Base-by-base conservation (phyloP, 2,329 filamentous ascomycete genomes). In the Cladosporium velox region DNA sequence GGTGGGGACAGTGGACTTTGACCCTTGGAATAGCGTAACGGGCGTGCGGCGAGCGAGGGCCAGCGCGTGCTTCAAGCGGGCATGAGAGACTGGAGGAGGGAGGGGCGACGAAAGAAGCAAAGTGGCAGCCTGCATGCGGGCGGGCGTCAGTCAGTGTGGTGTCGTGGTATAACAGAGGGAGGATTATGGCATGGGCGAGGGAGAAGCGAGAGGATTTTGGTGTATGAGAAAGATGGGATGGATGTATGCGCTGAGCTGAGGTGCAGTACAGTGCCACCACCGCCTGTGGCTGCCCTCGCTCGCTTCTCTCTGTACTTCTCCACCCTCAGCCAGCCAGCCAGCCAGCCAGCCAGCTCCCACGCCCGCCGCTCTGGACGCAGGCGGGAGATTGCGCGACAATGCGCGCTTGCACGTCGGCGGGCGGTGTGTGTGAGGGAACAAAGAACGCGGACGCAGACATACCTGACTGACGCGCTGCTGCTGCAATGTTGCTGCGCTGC, bases 1-100 rank as follows among this genome's bases (percentile, higher is more conserved):
- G 49, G 49, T 63, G 60, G 47, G 60, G 47, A 55, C 30, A 18
- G 47, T 35, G 34, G 60, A 21, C 32, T 44, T 14, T 44, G 61
- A 64, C 61, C 61, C 51, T 64, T 57, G 34, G 61, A 38, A 64
- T 57, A 57, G 61, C 51, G 61, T 28, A 64, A 64, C 61, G 61
- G 60, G 60, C 44, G 51, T 12, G 51, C 49, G 28, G n/a, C 30
- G 59, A 52, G 59, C 41, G 28, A 62, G 59, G 59, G 47, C 38
- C 34, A 38, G 60, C 5, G n/a, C 35, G 34, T 64, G 61, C 51
- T 54, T 63, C 51, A 64, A 64, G 61, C 61, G 49, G 51, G 35
- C 60, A 63, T 63, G 52, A 34, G 52, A 55, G 41, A 47, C n/a
- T 47, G 41, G 41, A 47, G 51, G 52, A 34, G 52, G 52, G 52